A percentile compares a stretch with the other conserved stretches of the same genome.
Conservation (phyloP, 352 stramenopile genomes). For the Globisporangium camurandrum region DNA sequence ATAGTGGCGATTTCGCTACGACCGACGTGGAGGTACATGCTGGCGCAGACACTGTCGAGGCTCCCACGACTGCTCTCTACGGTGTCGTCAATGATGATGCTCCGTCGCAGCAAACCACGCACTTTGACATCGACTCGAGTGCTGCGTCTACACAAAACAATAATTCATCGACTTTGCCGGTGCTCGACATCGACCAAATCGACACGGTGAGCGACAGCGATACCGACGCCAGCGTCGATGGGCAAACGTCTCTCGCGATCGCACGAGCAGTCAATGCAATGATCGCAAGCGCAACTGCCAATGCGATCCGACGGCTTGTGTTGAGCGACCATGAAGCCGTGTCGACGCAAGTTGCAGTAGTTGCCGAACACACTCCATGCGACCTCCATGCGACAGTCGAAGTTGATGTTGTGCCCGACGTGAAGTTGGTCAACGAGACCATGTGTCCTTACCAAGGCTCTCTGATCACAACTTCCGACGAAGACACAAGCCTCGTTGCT, state of each 20-base stretch:
- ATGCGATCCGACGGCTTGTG: not conserved
- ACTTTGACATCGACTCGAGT: no score
- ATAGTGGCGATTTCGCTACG: not conserved
- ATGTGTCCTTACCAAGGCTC: no score
- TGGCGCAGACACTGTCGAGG: not conserved
- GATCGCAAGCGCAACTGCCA: not conserved
- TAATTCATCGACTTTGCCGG: not conserved
- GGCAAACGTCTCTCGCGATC: not conserved
- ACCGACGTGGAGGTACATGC: not conserved
- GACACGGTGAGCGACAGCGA: not conserved
- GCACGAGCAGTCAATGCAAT: not conserved
- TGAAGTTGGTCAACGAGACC: no score
- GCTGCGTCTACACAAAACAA: not conserved
- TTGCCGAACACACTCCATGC: no score
- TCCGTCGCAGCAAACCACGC: not conserved
- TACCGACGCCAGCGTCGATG: not conserved
- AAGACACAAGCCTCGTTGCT: no score
- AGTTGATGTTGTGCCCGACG: no score
- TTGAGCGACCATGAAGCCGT: not conserved
- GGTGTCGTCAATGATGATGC: not conserved
- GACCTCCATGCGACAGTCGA: no score
- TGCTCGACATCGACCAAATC: not conserved
- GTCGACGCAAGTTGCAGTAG: not conserved
- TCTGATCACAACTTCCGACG: no score
- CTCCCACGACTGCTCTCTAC: not conserved